phyloP scores from a whole-genome alignment of 148 eudicot genomes.

The Drosera capensis region DNA sequence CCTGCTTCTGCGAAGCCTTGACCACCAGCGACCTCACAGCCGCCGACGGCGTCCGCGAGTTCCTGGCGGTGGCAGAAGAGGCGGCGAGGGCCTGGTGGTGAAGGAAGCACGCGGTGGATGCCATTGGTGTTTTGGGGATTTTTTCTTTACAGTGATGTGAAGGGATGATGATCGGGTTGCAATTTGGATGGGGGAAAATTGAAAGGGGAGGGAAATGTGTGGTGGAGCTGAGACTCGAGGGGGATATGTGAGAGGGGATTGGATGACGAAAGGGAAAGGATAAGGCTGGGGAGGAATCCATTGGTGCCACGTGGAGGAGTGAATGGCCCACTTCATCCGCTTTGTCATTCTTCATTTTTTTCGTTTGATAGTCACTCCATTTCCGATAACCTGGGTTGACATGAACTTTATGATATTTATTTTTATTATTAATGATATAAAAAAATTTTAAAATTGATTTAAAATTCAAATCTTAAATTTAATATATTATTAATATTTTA shows the following conservation, averaged over 20 bases:
- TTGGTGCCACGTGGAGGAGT: slow-evolving; percentile 24
- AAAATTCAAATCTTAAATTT: too few species aligned
- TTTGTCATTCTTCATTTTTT: slow-evolving; percentile 1
- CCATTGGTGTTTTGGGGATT: slow-evolving; percentile 26
- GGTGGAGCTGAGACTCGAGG: slow-evolving; percentile 1
- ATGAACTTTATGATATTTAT: too few species aligned
- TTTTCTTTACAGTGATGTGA: not conserved
- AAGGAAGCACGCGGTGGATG: slow-evolving; percentile 77
- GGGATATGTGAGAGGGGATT: slow-evolving; percentile 23
- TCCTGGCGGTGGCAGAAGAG: slow-evolving; percentile 25
- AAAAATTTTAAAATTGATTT: too few species aligned
- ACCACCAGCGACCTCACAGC: slow-evolving; percentile 7
- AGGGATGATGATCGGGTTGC: not conserved
- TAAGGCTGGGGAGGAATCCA: slow-evolving; percentile 28
- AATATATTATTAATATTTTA: too few species aligned
- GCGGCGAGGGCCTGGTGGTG: slow-evolving; percentile 68
- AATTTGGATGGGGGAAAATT: not conserved
- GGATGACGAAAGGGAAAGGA: slow-evolving; percentile 27
- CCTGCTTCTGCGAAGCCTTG: slow-evolving; percentile 34
- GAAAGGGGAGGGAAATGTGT: slow-evolving; percentile 9
- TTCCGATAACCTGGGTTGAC: not conserved
- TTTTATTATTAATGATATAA: too few species aligned
- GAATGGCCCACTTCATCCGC: slow-evolving; percentile 11
- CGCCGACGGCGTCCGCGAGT: slow-evolving; percentile 17
- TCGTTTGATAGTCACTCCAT: too few species aligned